Percentiles rank a stretch among this genome's conserved stretches.
Conservation (phyloP, 345 rosid species). For the Eucalyptus shirleyi region DNA sequence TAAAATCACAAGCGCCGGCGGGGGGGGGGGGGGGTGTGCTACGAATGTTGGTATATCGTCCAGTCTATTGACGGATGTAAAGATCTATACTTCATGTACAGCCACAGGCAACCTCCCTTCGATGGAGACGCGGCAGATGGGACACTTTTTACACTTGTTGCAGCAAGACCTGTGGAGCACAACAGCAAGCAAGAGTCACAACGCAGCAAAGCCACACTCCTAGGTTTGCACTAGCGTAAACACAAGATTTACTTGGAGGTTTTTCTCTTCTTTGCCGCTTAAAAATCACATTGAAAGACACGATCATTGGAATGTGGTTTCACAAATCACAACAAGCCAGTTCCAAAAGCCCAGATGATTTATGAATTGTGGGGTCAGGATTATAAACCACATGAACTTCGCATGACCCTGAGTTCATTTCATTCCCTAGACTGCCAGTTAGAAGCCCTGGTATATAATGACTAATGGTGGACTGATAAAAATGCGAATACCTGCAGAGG, state of each 20-base stretch:
- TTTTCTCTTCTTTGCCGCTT: not conserved
- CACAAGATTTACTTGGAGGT: not conserved
- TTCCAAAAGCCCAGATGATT: not conserved
- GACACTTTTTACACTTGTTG: slow-evolving; percentile 86
- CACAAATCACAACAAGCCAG: not conserved
- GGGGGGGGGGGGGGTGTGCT: not conserved
- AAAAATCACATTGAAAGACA: not conserved
- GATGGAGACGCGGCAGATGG: slow-evolving; percentile 65
- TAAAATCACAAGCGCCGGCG: not conserved
- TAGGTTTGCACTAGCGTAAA: not conserved
- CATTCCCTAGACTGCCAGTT: not conserved
- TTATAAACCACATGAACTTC: not conserved
- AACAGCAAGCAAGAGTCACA: not conserved
- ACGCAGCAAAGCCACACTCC: not conserved
- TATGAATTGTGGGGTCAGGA: not conserved
- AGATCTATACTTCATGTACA: slow-evolving; percentile 36
- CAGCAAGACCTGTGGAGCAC: slow-evolving; percentile 51
- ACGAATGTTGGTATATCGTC: not conserved
- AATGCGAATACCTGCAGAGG: slow-evolving; percentile 57
- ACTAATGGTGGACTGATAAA: not conserved
- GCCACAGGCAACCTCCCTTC: slow-evolving; percentile 56
- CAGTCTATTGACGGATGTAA: not conserved
- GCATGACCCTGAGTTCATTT: not conserved
- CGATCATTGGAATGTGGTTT: not conserved
- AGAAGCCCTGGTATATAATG: not conserved